These are phyloP conservation scores for Nepenthes mirabilis DNA, from an alignment of 148 eudicot genomes.

Conservation along the genomic window DNA sequence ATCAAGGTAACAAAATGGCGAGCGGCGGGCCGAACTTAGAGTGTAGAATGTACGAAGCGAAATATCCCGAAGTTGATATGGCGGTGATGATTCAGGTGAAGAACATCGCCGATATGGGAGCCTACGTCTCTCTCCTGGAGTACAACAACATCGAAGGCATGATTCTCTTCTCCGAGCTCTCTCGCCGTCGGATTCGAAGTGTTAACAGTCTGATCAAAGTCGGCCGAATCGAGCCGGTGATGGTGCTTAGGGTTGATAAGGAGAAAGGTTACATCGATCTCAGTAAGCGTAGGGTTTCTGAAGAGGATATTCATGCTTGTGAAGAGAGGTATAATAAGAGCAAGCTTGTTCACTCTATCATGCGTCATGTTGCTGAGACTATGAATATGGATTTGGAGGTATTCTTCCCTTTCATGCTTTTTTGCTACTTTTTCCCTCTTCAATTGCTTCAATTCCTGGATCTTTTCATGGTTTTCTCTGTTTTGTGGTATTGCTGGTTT, in stretches of 20 bases:
- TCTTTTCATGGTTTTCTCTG: no score
- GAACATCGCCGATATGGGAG: slow-evolving; percentile 91
- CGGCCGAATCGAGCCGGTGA: slow-evolving; percentile 86
- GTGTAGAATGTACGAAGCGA: slow-evolving; percentile 87
- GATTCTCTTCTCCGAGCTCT: slow-evolving; percentile 89
- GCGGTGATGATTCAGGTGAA: slow-evolving; percentile 95
- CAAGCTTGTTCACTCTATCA: slow-evolving; percentile 93
- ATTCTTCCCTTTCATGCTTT: not conserved
- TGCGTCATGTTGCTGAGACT: slow-evolving; percentile 95
- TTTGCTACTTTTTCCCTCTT: not conserved
- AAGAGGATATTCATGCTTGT: slow-evolving; percentile 75
- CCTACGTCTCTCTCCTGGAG: slow-evolving; percentile 74
- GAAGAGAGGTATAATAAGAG: slow-evolving; percentile 95
- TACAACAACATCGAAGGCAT: slow-evolving; percentile 98
- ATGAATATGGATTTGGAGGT: slow-evolving; percentile 73
- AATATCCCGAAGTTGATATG: slow-evolving; percentile 85
- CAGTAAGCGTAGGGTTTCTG: slow-evolving; percentile 82
- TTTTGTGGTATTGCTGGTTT: no score
- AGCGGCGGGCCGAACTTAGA: slow-evolving; percentile 43
- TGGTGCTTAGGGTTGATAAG: slow-evolving; percentile 80
- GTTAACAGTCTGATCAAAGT: slow-evolving; percentile 84
- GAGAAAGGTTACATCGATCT: slow-evolving; percentile 92
- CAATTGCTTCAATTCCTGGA: not conserved
- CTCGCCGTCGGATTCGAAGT: slow-evolving; percentile 83
- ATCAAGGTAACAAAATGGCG: slow-evolving; percentile 9